phyloP scores from a whole-genome alignment of 164 flowering plant genomes.

The Vitis cinerea region DNA sequence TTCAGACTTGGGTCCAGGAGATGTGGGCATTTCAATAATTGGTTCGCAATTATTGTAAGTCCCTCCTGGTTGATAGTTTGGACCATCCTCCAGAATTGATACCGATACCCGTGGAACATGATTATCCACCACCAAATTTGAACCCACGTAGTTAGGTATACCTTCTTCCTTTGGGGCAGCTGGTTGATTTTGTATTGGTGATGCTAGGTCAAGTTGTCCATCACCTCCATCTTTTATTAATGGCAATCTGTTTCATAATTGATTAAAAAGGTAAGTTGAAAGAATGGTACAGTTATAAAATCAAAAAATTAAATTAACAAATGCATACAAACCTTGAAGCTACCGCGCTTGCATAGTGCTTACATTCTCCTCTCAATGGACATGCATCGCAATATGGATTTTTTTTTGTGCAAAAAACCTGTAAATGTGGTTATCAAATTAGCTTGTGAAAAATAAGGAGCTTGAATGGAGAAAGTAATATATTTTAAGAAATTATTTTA shows the following conservation, averaged over 20 bases:
- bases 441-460: background rate
- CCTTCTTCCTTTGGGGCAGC: constrained; percentile 30
- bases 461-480: background rate
- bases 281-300: too few species aligned
- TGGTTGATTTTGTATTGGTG: constrained; percentile 18
- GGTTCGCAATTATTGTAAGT: constrained; percentile 37
- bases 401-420: constrained; percentile 89
- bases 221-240: too few species aligned
- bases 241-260: too few species aligned
- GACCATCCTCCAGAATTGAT: constrained; percentile 21
- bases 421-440: constrained; percentile 2
- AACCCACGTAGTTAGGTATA: constrained; percentile 24
- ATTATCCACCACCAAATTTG: constrained; percentile 12
- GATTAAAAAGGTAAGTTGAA: too few species aligned
- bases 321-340: constrained; percentile 54
- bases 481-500: background rate
- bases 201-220: constrained; percentile 73
- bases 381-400: constrained; percentile 86
- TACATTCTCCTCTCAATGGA: constrained; percentile 88
- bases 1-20: constrained; percentile 28
- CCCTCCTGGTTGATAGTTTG: constrained; percentile 3
- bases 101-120: constrained; percentile 5
- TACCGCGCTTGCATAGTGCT: constrained; percentile 75
- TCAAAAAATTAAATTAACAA: too few species aligned
- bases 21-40: constrained; percentile 43